Evolutionary conservation across 345 rosid species (phyloP).

Genomic region (Sonneratia alba): DNA sequence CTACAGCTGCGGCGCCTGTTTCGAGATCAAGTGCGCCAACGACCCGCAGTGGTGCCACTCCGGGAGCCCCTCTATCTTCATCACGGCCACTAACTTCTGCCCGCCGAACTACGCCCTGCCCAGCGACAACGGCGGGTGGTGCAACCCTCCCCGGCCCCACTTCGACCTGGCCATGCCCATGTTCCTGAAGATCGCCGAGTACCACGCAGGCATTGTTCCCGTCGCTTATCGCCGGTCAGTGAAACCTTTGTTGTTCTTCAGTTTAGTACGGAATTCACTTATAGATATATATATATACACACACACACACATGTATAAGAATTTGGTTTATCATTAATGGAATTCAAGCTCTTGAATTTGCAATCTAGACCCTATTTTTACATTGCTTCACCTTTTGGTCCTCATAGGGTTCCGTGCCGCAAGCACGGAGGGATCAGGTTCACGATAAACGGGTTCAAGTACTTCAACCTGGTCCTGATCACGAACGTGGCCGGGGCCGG

Average conservation of each 20-base stretch:
- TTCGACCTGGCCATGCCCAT: slow-evolving; percentile 19
- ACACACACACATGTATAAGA: background rate
- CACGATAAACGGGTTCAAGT: slow-evolving; percentile 54
- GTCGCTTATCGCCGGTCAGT: slow-evolving; percentile 17
- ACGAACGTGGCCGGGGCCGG: slow-evolving; percentile 67
- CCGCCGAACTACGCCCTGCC: slow-evolving; percentile 30
- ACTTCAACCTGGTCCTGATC: slow-evolving; percentile 54
- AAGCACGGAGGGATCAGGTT: slow-evolving; percentile 54
- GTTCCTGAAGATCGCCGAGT: slow-evolving; percentile 15
- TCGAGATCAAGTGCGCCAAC: slow-evolving; percentile 51
- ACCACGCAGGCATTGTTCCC: slow-evolving; percentile 16
- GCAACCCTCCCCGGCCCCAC: slow-evolving; percentile 20
- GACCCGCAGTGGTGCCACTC: slow-evolving; percentile 52
- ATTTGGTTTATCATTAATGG: no score
- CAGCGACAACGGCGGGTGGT: slow-evolving; percentile 17
- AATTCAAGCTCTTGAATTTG: no score
- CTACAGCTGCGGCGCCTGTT: slow-evolving; percentile 53
- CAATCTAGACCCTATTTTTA: no score
- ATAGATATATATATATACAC: background rate
- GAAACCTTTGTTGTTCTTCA: background rate
- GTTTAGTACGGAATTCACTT: background rate
- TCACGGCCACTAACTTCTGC: slow-evolving; percentile 66
- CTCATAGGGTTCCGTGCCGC: slow-evolving; percentile 40
- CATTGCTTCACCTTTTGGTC: no score
- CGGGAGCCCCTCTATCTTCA: slow-evolving; percentile 48